Conservation (phyloP, 306 rosid species). For the Potentilla sterilis region DNA sequence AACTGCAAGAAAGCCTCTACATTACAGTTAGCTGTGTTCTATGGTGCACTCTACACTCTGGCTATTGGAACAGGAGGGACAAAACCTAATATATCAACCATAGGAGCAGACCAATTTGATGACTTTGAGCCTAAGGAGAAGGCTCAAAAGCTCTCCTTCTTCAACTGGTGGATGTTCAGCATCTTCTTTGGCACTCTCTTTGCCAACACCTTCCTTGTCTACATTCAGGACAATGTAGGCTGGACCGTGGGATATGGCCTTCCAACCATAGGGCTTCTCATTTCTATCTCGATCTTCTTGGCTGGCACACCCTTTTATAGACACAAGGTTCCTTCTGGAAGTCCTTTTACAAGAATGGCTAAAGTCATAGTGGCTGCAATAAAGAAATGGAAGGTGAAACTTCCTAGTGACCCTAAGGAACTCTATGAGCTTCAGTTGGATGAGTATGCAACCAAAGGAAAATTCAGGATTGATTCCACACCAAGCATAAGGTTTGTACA, state of each 20-base stretch:
- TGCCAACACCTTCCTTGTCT: conserved; percentile 77
- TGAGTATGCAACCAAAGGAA: conserved; percentile 43
- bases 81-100: conserved; percentile 89
- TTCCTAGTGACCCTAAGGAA: conserved; percentile 53
- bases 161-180: conserved; percentile 99
- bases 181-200: conserved; percentile 79
- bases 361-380: conserved; percentile 61
- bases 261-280: conserved; percentile 72
- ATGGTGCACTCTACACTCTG: conserved; percentile 73
- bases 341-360: conserved; percentile 57
- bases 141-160: conserved; percentile 69
- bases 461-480: conserved; percentile 62
- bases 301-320: conserved; percentile 75
- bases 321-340: conserved; percentile 55
- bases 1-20: conserved; percentile 70
- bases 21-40: conserved; percentile 69
- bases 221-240: conserved; percentile 84
- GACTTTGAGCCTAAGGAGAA: conserved; percentile 78
- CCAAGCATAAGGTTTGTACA: conserved; percentile 58
- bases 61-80: conserved; percentile 94
- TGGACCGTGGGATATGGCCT: conserved; percentile 89
- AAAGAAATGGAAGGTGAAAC: conserved; percentile 51
- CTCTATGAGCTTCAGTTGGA: conserved; percentile 59
- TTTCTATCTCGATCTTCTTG: conserved; percentile 58
- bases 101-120: conserved; percentile 95